phyloP scores from a whole-genome alignment of 176 grass and related monocot species.

The Canna indica region DNA sequence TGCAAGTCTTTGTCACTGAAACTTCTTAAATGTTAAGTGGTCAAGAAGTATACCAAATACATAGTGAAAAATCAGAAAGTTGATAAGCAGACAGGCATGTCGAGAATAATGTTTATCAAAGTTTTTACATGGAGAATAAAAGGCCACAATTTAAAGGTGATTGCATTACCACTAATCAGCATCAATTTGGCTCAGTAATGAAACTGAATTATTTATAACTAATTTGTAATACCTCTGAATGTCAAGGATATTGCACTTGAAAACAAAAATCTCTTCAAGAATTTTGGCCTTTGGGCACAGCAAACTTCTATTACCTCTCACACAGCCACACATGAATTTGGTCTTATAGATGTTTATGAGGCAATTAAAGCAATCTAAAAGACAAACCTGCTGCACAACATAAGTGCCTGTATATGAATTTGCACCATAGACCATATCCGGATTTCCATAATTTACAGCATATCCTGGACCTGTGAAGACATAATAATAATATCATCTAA shows the following conservation, averaged over 20 bases:
- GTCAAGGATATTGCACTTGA: no score
- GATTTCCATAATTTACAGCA: conserved; percentile 31
- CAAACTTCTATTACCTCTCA: not conserved
- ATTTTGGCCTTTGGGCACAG: not conserved
- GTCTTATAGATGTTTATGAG: not conserved
- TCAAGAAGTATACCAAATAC: no score
- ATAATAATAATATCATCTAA: conserved; percentile 2
- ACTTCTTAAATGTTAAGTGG: no score
- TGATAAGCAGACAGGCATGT: no score
- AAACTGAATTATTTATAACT: not conserved
- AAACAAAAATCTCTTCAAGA: not conserved
- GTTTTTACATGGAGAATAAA: no score
- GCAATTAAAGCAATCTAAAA: conserved; percentile 12
- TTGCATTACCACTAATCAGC: no score
- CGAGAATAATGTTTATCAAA: no score
- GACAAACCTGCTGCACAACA: conserved; percentile 48
- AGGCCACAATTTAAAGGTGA: no score
- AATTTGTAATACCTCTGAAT: not conserved
- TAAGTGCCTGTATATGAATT: conserved; percentile 38
- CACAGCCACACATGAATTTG: conserved; percentile 13
- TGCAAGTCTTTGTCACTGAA: no score
- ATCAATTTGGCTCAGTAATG: not conserved
- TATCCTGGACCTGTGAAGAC: conserved; percentile 39
- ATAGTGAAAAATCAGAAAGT: no score
- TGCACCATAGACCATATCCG: conserved; percentile 32